Evolutionary conservation across 768 basidiomycete genomes (phyloP).

Genomic region (Termitomyces heimii): DNA sequence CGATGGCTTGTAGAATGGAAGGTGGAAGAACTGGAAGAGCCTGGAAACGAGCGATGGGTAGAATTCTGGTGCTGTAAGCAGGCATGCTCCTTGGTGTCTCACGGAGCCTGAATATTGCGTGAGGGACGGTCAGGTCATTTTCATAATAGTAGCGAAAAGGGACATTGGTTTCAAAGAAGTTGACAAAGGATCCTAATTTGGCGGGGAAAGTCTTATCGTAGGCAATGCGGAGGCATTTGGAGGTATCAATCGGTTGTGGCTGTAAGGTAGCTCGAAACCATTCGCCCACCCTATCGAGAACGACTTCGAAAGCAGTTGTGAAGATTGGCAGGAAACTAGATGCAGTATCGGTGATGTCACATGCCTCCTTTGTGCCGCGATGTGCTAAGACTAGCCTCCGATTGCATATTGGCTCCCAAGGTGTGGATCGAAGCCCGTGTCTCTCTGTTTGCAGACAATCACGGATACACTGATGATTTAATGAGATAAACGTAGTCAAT

Average conservation of each 20-base stretch:
- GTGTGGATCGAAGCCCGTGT: background rate
- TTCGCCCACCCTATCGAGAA: background rate
- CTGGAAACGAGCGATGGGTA: background rate
- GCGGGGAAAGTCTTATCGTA: background rate
- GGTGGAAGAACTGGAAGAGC: background rate
- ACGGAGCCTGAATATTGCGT: background rate
- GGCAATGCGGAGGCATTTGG: background rate
- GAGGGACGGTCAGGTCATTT: background rate
- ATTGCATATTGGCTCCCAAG: background rate
- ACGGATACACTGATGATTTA: background rate
- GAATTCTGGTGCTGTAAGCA: background rate
- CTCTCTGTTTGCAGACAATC: constrained; percentile 1
- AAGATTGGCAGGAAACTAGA: background rate
- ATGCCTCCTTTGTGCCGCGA: background rate
- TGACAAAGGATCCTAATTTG: background rate
- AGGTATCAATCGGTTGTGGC: background rate
- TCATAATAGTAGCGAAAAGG: background rate
- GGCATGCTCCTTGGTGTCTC: background rate
- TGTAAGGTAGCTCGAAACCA: background rate
- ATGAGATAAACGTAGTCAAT: background rate
- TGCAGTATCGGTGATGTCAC: background rate
- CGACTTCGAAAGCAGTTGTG: background rate
- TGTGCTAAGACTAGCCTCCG: background rate
- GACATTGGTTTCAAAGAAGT: constrained; percentile 2
- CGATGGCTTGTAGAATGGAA: background rate